Evolutionary conservation across 169 alveolate species (phyloP).

Genomic region (Eimeria acervulina): DNA sequence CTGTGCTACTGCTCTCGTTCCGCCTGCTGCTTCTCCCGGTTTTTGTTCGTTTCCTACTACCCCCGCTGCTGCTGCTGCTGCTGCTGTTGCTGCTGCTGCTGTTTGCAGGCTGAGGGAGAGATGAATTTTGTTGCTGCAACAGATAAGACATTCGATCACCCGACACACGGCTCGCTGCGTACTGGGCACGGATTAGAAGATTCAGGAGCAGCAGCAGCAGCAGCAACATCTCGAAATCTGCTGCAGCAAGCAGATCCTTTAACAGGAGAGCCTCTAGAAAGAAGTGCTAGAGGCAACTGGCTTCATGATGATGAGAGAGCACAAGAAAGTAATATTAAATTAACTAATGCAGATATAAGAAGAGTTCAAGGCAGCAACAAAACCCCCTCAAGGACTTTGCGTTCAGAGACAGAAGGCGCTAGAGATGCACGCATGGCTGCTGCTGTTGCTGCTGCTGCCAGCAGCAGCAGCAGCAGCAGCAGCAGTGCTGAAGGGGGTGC

Average conservation of each 20-base stretch:
- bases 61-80: constrained; percentile 11
- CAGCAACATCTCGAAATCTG: background rate
- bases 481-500: background rate
- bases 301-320: constrained; percentile 63
- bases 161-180: constrained; percentile 62
- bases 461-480: constrained; percentile 49
- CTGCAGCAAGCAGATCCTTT: constrained; percentile 16
- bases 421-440: constrained; percentile 46
- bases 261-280: constrained; percentile 1
- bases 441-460: constrained; percentile 45
- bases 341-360: constrained; percentile 14
- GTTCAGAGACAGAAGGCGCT: constrained; percentile 47
- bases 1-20: constrained; percentile 4
- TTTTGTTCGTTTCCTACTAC: background rate
- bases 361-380: background rate
- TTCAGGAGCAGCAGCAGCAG: background rate
- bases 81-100: constrained; percentile 41
- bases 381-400: background rate
- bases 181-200: background rate
- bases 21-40: constrained; percentile 13
- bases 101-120: background rate
- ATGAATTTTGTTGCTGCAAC: constrained; percentile 76
- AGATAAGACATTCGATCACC: constrained; percentile 72
- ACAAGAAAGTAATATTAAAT: background rate
- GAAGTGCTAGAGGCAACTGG: constrained; percentile 34